phyloP scores from a whole-genome alignment of 106 monocot genomes.

The Amphibolis antarctica region DNA sequence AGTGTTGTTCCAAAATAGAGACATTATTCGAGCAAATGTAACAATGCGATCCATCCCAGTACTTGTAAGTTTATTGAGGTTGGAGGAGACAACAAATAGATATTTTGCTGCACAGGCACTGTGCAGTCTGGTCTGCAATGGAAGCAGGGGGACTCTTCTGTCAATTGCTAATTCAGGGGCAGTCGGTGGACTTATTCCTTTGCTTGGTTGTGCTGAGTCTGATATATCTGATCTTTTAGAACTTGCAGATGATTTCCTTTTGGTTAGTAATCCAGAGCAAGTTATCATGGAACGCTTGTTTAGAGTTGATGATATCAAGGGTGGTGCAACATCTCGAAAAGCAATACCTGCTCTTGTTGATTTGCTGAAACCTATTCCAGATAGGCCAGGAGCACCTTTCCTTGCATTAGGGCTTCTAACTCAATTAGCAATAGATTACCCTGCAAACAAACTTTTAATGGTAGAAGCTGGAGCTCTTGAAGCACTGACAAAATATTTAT shows the following conservation, averaged over 20 bases:
- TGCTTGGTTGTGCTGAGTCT: slow-evolving; percentile 82
- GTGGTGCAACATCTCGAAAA: slow-evolving; percentile 77
- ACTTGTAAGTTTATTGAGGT: slow-evolving; percentile 63
- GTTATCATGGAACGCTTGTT: slow-evolving; percentile 67
- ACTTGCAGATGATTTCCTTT: slow-evolving; percentile 64
- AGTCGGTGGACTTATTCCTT: slow-evolving; percentile 61
- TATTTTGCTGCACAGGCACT: slow-evolving; percentile 98
- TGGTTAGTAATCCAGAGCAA: slow-evolving; percentile 62
- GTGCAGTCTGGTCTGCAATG: slow-evolving; percentile 73
- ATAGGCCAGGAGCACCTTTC: slow-evolving; percentile 88
- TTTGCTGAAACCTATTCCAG: slow-evolving; percentile 93
- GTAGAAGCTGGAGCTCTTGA: slow-evolving; percentile 92
- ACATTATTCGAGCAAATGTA: slow-evolving; percentile 55
- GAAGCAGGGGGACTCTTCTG: slow-evolving; percentile 77
- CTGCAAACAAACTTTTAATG: slow-evolving; percentile 70
- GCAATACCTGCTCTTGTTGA: slow-evolving; percentile 85
- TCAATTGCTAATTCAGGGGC: slow-evolving; percentile 94
- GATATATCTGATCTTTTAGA: slow-evolving; percentile 75
- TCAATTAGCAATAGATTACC: slow-evolving; percentile 65
- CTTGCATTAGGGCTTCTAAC: slow-evolving; percentile 69
- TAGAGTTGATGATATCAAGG: slow-evolving; percentile 77
- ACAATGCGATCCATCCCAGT: slow-evolving; percentile 65
- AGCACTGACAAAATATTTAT: slow-evolving; percentile 85
- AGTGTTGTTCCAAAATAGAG: slow-evolving; percentile 73
- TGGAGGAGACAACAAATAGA: slow-evolving; percentile 66